These are phyloP conservation scores for Starmerella geochares DNA, from an alignment of 805 yeast species.

Conservation along the genomic window DNA sequence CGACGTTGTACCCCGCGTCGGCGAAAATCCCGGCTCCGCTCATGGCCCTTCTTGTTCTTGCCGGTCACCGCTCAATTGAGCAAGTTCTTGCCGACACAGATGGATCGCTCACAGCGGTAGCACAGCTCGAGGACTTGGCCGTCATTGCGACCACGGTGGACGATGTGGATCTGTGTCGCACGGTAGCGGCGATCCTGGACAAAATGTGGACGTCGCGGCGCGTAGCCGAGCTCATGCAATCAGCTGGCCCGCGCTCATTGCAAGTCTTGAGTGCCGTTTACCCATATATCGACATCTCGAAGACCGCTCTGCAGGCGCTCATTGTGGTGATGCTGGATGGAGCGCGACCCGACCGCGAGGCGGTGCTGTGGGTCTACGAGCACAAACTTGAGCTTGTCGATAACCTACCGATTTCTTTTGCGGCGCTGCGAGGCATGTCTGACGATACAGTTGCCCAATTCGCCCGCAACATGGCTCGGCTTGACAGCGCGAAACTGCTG, in stretches of 20 bases:
- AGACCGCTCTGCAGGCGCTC: background rate
- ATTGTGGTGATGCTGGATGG: background rate
- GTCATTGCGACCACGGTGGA: constrained; percentile 1
- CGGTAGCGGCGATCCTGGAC: constrained; percentile 9
- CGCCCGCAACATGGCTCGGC: background rate
- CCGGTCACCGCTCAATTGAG: background rate
- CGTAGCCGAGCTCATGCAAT: constrained; percentile 8
- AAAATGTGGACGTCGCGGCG: constrained; percentile 13
- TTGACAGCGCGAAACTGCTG: constrained; percentile 1
- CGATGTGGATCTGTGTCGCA: background rate
- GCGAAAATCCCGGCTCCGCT: background rate
- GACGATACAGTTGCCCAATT: background rate
- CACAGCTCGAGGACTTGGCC: constrained; percentile 14
- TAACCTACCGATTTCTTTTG: constrained; percentile 11
- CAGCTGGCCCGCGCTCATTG: constrained; percentile 13
- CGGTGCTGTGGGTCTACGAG: constrained; percentile 18
- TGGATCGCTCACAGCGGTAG: background rate
- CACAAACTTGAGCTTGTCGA: background rate
- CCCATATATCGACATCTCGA: constrained; percentile 2
- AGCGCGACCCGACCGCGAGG: constrained; percentile 4
- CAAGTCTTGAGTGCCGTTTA: constrained; percentile 13
- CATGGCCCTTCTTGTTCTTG: constrained; percentile 3
- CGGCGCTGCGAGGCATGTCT: background rate
- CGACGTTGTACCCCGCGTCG: background rate
- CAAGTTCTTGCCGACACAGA: background rate